These are phyloP conservation scores for Trametes sp. DNA, from an alignment of 1,284 basidiomycete genomes.

Conservation along the genomic window DNA sequence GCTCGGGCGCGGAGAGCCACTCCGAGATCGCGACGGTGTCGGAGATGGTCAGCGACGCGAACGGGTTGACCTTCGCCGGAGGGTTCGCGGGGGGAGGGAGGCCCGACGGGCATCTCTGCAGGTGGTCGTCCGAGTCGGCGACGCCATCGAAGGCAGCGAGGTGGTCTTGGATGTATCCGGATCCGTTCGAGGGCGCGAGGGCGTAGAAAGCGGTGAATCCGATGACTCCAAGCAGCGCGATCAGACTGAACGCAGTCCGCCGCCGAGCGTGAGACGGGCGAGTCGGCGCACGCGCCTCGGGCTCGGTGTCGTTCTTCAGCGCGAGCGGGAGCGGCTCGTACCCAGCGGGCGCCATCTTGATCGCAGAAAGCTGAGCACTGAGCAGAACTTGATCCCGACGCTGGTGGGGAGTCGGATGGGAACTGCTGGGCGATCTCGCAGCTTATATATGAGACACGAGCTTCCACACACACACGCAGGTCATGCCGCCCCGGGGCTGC, in stretches of 20 bases:
- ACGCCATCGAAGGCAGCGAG: neutral
- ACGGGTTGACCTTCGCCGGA: slow-evolving; percentile 54
- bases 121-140: slow-evolving; percentile 10
- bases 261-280: slow-evolving; percentile 21
- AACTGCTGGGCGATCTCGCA: neutral
- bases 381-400: neutral
- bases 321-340: slow-evolving; percentile 28
- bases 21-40: slow-evolving; percentile 53
- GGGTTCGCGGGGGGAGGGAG: slow-evolving; percentile 45
- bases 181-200: slow-evolving; percentile 21
- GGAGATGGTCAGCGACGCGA: slow-evolving; percentile 53
- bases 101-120: slow-evolving; percentile 45
- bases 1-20: slow-evolving; percentile 55
- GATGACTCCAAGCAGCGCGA: slow-evolving; percentile 30
- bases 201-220: slow-evolving; percentile 33
- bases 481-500: slow-evolving; percentile 1
- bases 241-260: slow-evolving; percentile 23
- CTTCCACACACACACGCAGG: neutral
- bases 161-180: slow-evolving; percentile 14
- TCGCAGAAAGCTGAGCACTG: neutral
- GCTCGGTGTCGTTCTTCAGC: slow-evolving; percentile 25
- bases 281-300: slow-evolving; percentile 17
- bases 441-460: slow-evolving; percentile 7
- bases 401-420: neutral
- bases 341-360: slow-evolving; percentile 24